A percentile compares a stretch with the other conserved stretches of the same genome.
Conservation (phyloP, 2,329 filamentous ascomycete species). For the Ophiostoma angusticollis region DNA sequence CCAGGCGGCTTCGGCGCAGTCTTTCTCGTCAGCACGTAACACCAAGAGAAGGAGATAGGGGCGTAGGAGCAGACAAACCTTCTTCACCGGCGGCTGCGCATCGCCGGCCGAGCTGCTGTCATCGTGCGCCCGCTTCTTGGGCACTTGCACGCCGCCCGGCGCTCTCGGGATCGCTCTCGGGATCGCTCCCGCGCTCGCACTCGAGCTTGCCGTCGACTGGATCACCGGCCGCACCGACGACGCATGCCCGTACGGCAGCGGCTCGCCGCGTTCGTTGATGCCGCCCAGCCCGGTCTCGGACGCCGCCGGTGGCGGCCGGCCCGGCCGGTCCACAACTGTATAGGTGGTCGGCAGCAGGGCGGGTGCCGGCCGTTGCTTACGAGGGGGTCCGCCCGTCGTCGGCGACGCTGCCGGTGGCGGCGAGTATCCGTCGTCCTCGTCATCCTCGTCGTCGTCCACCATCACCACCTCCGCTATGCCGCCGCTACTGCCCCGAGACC, state of each 20-base stretch:
- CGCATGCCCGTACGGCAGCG: conserved; percentile 11
- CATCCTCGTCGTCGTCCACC: background rate
- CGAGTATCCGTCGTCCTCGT: conserved; percentile 10
- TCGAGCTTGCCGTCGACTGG: conserved; percentile 25
- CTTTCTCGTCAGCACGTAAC: background rate
- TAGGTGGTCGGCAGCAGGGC: conserved; percentile 10
- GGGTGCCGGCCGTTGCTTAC: conserved; percentile 12
- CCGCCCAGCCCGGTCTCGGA: conserved; percentile 15
- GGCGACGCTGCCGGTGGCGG: conserved; percentile 10
- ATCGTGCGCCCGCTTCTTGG: conserved; percentile 34
- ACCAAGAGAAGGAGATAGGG: background rate
- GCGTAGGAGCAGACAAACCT: conserved; percentile 24
- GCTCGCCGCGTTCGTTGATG: conserved; percentile 20
- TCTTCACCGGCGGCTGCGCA: conserved; percentile 26
- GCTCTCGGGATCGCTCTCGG: too few species aligned
- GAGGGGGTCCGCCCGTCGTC: background rate
- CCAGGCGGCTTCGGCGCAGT: conserved; percentile 12
- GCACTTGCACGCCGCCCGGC: too few species aligned
- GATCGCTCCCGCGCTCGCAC: too few species aligned
- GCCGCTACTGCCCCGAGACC: too few species aligned
- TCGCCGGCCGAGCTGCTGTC: conserved; percentile 17
- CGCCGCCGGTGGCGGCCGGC: conserved; percentile 1
- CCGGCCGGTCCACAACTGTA: conserved; percentile 10
- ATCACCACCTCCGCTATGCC: too few species aligned
- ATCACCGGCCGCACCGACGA: conserved; percentile 20